phyloP scores from a whole-genome alignment of 805 yeast species.

The Cyberlindnera xishuangbannaensis region DNA sequence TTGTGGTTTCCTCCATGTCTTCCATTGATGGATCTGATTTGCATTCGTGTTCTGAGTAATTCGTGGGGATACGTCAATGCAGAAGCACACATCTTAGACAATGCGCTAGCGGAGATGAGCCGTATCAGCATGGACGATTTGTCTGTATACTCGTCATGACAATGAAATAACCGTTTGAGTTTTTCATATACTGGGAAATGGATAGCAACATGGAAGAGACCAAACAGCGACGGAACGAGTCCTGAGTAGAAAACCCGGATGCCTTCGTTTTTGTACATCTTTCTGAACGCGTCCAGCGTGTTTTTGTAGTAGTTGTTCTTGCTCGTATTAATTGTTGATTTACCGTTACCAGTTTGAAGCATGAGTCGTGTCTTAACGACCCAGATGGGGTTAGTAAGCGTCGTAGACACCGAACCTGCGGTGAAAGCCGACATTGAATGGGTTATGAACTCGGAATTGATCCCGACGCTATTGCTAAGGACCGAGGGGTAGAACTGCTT shows the following conservation, averaged over 20 bases:
- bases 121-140: conserved; percentile 30
- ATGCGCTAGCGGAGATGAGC: conserved; percentile 61
- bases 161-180: conserved; percentile 49
- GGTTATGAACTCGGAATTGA: conserved; percentile 30
- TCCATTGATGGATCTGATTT: conserved; percentile 37
- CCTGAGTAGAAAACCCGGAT: conserved; percentile 80
- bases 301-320: conserved; percentile 50
- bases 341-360: conserved; percentile 54
- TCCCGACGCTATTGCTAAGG: conserved; percentile 22
- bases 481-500: conserved; percentile 48
- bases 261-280: conserved; percentile 80
- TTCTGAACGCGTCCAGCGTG: conserved; percentile 75
- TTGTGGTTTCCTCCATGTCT: conserved; percentile 9
- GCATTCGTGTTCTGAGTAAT: conserved; percentile 86
- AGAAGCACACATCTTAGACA: conserved; percentile 85
- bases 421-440: conserved; percentile 60
- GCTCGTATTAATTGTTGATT: conserved; percentile 12
- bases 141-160: conserved; percentile 20
- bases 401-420: conserved; percentile 84
- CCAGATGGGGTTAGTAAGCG: conserved; percentile 93
- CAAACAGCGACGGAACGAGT: conserved; percentile 82
- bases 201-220: conserved; percentile 88
- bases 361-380: conserved; percentile 92
- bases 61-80: conserved; percentile 93
- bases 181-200: conserved; percentile 93